Percentiles rank a stretch among this genome's conserved stretches.
Evolutionary conservation across 2,329 filamentous ascomycete species (phyloP).

Genomic region (Leptosphaerulina australis): DNA sequence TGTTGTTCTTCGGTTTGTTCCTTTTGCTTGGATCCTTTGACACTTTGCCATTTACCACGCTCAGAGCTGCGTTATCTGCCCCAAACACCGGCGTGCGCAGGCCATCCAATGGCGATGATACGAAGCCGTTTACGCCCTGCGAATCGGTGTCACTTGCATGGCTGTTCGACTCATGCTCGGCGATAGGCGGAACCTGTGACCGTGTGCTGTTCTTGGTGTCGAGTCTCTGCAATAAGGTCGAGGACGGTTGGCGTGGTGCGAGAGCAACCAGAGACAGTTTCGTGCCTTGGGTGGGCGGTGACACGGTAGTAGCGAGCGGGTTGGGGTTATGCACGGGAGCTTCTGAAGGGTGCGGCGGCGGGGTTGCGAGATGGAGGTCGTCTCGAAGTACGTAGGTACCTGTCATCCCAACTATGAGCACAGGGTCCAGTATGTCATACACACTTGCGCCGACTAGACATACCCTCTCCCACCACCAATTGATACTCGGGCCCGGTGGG

Average conservation of each 20-base stretch:
- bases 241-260: conserved; percentile 58
- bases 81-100: conserved; percentile 72
- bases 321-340: conserved; percentile 86
- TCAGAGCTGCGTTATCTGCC: conserved; percentile 79
- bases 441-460: conserved; percentile 20
- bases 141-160: conserved; percentile 55
- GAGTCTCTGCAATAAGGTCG: conserved; percentile 51
- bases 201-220: conserved; percentile 51
- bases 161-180: conserved; percentile 54
- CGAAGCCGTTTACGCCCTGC: conserved; percentile 46
- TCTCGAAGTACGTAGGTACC: conserved; percentile 91
- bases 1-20: conserved; percentile 96
- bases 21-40: conserved; percentile 70
- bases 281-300: conserved; percentile 83
- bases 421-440: neutral
- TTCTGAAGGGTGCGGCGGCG: conserved; percentile 94
- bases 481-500: conserved; percentile 84
- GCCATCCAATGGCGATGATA: conserved; percentile 38
- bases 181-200: conserved; percentile 53
- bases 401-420: conserved; percentile 49
- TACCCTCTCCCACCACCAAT: conserved; percentile 92
- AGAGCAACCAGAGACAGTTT: conserved; percentile 80
- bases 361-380: conserved; percentile 88
- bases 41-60: conserved; percentile 67
- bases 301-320: conserved; percentile 82